A percentile compares a stretch with the other conserved stretches of the same genome.
Evolutionary conservation across 768 basidiomycete genomes (phyloP).

Genomic region (Phlebiopsis gigantea): DNA sequence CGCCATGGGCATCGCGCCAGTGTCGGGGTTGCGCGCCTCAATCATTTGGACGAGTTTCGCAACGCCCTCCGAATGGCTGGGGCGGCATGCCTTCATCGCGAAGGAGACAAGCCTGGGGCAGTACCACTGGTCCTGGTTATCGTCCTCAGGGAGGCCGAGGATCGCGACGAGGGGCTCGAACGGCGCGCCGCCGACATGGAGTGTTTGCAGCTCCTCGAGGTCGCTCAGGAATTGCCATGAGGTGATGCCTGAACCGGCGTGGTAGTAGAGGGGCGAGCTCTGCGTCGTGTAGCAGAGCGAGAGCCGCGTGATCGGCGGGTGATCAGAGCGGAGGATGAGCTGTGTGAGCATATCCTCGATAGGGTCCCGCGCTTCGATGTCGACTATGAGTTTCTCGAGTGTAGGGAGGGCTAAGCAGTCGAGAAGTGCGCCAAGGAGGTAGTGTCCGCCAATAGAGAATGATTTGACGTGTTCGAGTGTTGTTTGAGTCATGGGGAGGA

Average conservation of each 20-base stretch:
- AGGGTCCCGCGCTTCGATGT: constrained; percentile 71
- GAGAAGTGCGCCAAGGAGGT: constrained; percentile 53
- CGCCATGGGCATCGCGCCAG: constrained; percentile 24
- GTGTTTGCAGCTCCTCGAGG: constrained; percentile 48
- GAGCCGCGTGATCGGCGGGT: constrained; percentile 53
- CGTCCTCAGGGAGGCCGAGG: constrained; percentile 58
- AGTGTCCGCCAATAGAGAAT: constrained; percentile 63
- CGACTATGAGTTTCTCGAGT: constrained; percentile 55
- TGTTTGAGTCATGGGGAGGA: constrained; percentile 54
- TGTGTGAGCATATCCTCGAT: constrained; percentile 65
- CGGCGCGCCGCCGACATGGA: constrained; percentile 60
- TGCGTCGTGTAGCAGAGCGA: constrained; percentile 54
- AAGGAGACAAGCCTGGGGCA: constrained; percentile 60
- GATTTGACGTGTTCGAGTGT: constrained; percentile 50
- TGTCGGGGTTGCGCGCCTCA: constrained; percentile 62
- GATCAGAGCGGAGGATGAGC: constrained; percentile 54
- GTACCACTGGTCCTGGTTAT: constrained; percentile 47
- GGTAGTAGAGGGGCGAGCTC: constrained; percentile 48
- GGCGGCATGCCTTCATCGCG: constrained; percentile 58
- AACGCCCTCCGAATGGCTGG: constrained; percentile 57
- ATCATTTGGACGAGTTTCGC: constrained; percentile 67
- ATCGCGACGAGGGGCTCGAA: constrained; percentile 59
- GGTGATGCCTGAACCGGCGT: constrained; percentile 50
- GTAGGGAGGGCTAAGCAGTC: constrained; percentile 56
- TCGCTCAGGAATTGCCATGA: constrained; percentile 66